These are phyloP conservation scores for Staphylotrichum longicolle DNA, from an alignment of 495 filamentous ascomycete species.

Conservation along the genomic window DNA sequence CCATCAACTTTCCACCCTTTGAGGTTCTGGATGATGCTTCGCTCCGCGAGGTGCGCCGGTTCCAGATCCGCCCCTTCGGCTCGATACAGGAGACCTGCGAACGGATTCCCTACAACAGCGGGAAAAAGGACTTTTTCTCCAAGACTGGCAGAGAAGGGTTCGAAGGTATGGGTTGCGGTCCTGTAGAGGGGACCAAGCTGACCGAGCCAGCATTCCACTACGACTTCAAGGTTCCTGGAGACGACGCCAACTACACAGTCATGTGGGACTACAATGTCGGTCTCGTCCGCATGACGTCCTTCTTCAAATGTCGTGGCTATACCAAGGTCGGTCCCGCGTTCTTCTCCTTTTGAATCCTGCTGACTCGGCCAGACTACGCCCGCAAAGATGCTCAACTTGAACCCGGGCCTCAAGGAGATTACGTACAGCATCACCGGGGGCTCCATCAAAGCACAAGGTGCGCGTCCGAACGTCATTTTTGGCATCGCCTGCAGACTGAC, in stretches of 20 bases:
- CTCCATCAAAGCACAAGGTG: slow-evolving; percentile 85
- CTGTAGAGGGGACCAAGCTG: background rate
- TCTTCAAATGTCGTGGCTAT: slow-evolving; percentile 87
- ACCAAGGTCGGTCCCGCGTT: slow-evolving; percentile 62
- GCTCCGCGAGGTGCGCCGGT: slow-evolving; percentile 55
- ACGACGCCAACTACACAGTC: slow-evolving; percentile 67
- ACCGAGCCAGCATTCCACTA: slow-evolving; percentile 76
- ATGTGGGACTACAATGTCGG: slow-evolving; percentile 98
- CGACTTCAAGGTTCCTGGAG: slow-evolving; percentile 69
- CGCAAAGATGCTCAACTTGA: slow-evolving; percentile 73
- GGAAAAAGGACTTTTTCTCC: slow-evolving; percentile 81
- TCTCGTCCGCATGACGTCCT: slow-evolving; percentile 89
- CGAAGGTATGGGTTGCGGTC: slow-evolving; percentile 59
- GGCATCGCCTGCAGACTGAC: slow-evolving; percentile 11
- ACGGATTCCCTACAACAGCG: slow-evolving; percentile 89
- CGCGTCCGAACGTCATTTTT: slow-evolving; percentile 4
- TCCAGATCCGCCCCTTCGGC: slow-evolving; percentile 64
- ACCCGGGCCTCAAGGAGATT: slow-evolving; percentile 78
- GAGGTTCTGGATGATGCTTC: slow-evolving; percentile 59
- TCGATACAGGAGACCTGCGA: slow-evolving; percentile 65
- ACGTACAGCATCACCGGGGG: slow-evolving; percentile 95
- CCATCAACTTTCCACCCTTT: slow-evolving; percentile 65
- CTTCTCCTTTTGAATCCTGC: background rate
- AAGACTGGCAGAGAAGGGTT: slow-evolving; percentile 85
- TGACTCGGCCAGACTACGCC: slow-evolving; percentile 65